Evolutionary conservation across 2,329 filamentous ascomycete genomes (phyloP).

Genomic region (Uncinocarpus reesii): DNA sequence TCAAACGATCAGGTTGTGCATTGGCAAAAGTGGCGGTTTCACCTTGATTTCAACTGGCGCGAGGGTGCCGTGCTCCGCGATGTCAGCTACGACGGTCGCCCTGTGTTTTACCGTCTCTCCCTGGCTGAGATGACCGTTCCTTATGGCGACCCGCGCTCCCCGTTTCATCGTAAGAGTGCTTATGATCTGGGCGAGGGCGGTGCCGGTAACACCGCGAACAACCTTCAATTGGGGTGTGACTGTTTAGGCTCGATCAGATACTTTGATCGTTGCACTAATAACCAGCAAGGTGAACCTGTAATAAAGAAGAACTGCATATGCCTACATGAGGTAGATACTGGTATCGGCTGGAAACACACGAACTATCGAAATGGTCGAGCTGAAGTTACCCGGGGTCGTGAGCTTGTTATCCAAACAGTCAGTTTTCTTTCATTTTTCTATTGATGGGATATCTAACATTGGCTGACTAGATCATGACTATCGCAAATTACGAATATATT

Average conservation of each 20-base stretch:
- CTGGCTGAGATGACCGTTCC: constrained; percentile 39
- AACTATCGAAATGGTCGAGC: constrained; percentile 27
- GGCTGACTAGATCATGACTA: constrained; percentile 25
- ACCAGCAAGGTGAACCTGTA: constrained; percentile 27
- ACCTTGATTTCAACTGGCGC: constrained; percentile 38
- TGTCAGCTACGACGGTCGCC: constrained; percentile 31
- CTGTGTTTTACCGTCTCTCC: constrained; percentile 35
- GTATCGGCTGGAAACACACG: constrained; percentile 35
- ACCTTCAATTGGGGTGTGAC: constrained; percentile 36
- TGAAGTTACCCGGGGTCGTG: constrained; percentile 28
- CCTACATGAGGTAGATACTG: constrained; percentile 33
- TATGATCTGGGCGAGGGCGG: constrained; percentile 39
- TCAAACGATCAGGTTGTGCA: constrained; percentile 22
- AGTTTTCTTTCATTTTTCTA: not conserved
- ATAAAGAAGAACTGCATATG: constrained; percentile 36
- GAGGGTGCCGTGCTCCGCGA: constrained; percentile 38
- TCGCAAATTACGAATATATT: constrained; percentile 38
- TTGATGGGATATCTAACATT: not conserved
- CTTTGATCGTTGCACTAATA: constrained; percentile 33
- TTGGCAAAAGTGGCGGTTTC: constrained; percentile 39
- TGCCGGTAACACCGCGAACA: constrained; percentile 37
- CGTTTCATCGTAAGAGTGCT: constrained; percentile 36
- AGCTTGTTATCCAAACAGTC: constrained; percentile 27
- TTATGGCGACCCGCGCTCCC: constrained; percentile 35
- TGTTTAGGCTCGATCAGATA: constrained; percentile 39